These are phyloP conservation scores for Colletotrichum sp. DNA, from an alignment of 2,329 filamentous ascomycete genomes.

Conservation along the genomic window DNA sequence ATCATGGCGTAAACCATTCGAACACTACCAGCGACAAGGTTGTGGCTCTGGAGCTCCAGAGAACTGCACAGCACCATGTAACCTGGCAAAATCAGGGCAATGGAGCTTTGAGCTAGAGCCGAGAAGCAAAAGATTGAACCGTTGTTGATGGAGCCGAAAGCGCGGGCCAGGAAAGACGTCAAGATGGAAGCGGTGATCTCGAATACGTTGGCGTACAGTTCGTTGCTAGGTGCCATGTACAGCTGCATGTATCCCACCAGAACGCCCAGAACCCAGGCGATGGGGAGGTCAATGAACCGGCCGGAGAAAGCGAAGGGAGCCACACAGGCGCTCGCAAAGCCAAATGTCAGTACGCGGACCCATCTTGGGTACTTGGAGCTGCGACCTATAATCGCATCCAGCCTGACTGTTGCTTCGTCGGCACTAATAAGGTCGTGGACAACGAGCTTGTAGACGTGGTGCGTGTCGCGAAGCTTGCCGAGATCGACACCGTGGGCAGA, in stretches of 20 bases:
- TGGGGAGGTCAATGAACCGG: conserved; percentile 77
- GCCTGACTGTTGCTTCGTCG: conserved; percentile 68
- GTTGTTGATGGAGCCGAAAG: conserved; percentile 67
- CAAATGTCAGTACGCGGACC: conserved; percentile 71
- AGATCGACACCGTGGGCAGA: conserved; percentile 74
- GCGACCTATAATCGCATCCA: conserved; percentile 60
- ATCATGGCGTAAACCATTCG: conserved; percentile 76
- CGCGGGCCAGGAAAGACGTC: conserved; percentile 73
- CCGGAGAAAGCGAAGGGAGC: conserved; percentile 83
- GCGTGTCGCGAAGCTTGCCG: conserved; percentile 75
- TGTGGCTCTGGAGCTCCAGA: conserved; percentile 69
- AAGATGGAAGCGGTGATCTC: conserved; percentile 63
- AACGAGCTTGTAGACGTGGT: conserved; percentile 83
- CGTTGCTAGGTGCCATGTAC: conserved; percentile 74
- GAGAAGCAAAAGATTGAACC: conserved; percentile 73
- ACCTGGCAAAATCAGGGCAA: conserved; percentile 76
- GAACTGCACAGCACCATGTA: conserved; percentile 56
- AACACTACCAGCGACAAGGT: conserved; percentile 68
- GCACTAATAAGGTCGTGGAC: conserved; percentile 77
- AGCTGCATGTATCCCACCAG: conserved; percentile 78
- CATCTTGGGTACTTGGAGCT: conserved; percentile 51
- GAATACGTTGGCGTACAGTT: conserved; percentile 65
- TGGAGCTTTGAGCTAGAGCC: conserved; percentile 73
- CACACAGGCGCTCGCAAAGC: conserved; percentile 76
- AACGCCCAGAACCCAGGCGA: conserved; percentile 77